Base-by-base conservation (phyloP, 2,329 filamentous ascomycete species). In the Venturia oleaginea region DNA sequence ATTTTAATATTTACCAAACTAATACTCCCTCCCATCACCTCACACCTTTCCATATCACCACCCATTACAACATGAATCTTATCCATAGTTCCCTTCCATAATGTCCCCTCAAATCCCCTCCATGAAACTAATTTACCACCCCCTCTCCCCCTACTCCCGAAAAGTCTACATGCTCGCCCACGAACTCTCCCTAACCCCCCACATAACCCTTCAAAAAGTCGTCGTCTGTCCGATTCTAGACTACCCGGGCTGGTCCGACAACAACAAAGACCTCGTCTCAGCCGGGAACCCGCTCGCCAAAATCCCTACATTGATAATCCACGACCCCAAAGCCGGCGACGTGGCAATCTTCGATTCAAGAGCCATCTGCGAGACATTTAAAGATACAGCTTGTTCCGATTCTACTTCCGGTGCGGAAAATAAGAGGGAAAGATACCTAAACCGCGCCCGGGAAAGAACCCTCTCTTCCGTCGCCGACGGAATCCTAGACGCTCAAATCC, bases 71-170 rank as follows among this genome's bases (percentile, higher is more conserved):
- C 7, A 13, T 10, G 8, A 3, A 24, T n/a, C 43, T 27, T 15
- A 42, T 15, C 13, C 38, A 17, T 13, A 42, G 17, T 27, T 11
- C n/a, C 1, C n/a, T 48, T 4, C 19, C n/a, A 24, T 10, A 24
- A 48, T 48, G 43, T 27, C n/a, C 1, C n/a, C 7, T 2, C 22
- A 24, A 27, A 10, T 19, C 51, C 51, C 60, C n/a, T 4, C 43
- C 30, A 72, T 73, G 71, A 69, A 66, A 2, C 69, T 74, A 22
- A 70, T 74, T 22, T 74, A 73, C 67, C 72, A 74, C 62, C 67
- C 66, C 43, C 63, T 66, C 30, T 73, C 69, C 2, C 70, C 72
- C 0, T 74, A 66, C 63, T 67, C 69, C 1, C 68, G 72, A 19
- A 73, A 72, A 66, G 72, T 72, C 24, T 72, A 70, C 60, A 67